Base-by-base conservation (phyloP, 2,329 filamentous ascomycete species). In the Colletotrichum sp. region DNA sequence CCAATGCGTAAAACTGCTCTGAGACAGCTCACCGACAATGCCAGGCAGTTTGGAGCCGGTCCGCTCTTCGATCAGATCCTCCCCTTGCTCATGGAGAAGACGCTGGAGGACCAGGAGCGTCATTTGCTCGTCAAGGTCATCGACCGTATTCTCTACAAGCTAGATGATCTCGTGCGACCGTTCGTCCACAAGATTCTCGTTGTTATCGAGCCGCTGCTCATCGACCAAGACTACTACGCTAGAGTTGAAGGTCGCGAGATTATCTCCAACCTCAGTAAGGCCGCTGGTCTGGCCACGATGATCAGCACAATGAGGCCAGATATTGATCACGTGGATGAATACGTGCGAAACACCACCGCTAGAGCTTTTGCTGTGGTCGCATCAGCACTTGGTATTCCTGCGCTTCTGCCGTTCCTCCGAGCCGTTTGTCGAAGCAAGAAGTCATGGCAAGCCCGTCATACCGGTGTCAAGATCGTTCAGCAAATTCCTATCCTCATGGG, bases 401-500 rank as follows among this genome's bases (percentile, higher is more conserved):
- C 97, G 12, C 92, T 99, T 63, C 91, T 99, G 30, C 97, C 97
- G 3, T 99, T 99, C 89, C 89, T 99, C 21, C 93, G 96, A 81
- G 97, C 98, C 76, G 97, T 99, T 21, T 99, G 97, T 84, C 93
- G 96, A 84, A 98, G 96, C 87, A 99, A 99, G 87, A 99, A 99
- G 86, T 99, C 97, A 72, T 99, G 97, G 97, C 96, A 99, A 84
- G 97, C 97, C 69, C 91, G 97, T 77, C 97, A 99, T 84, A 99
- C 97, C 4, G 97, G 97, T 87, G 97, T 99, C 79, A 99, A 99
- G 89, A 99, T 99, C 83, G 95, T 99, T 18, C 97, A 99, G 84
- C 97, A 99, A 83, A 99, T 99, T 81, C 96, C 97, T 26, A 99
- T 99, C 80, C 88, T 99, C 7, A 99, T 99, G 97, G 97, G 97